Evolutionary conservation across 148 eudicot genomes (phyloP).

Genomic region (Vaccinium corymbosum): DNA sequence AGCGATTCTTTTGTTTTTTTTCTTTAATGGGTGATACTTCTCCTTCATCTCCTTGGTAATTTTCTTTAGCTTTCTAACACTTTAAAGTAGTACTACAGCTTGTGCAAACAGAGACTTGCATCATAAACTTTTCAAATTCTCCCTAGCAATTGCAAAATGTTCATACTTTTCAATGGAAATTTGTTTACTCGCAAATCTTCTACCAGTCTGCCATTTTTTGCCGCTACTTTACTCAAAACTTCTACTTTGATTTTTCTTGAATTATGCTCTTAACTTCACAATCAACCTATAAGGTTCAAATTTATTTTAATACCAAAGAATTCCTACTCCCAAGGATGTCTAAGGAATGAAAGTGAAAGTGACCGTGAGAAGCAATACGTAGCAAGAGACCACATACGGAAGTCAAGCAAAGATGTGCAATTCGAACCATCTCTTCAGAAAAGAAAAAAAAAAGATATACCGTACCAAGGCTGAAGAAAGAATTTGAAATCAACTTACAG

Average conservation of each 20-base stretch:
- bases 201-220: neutral
- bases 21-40: neutral
- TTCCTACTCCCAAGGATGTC: neutral
- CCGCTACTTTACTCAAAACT: neutral
- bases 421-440: neutral
- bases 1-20: neutral
- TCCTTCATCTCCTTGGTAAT: neutral
- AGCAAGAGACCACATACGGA: neutral
- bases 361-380: neutral
- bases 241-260: neutral
- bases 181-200: neutral
- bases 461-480: neutral
- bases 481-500: neutral
- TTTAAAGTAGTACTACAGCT: neutral
- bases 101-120: neutral
- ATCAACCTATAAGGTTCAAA: neutral
- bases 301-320: neutral
- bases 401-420: neutral
- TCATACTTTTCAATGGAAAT: neutral
- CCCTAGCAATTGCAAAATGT: neutral
- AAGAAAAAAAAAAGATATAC: neutral
- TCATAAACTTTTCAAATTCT: neutral
- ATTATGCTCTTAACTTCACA: neutral
- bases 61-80: neutral
- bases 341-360: neutral